Percentiles rank a stretch among this genome's conserved stretches.
These are phyloP conservation scores for Monosporascus sp. DNA, from an alignment of 2,329 filamentous ascomycete genomes.

Conservation along the genomic window DNA sequence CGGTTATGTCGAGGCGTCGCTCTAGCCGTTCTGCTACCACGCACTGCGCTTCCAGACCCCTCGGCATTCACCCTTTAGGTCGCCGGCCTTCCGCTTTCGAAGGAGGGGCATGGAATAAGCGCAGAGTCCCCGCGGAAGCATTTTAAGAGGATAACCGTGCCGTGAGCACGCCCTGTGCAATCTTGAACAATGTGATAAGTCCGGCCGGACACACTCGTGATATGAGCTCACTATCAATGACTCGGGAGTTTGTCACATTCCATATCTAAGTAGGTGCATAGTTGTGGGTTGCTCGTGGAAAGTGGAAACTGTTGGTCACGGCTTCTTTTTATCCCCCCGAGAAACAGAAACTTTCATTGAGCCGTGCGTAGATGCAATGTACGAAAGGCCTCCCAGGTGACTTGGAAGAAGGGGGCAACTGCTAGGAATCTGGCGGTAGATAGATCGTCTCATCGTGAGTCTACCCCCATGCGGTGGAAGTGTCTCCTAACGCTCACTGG, in stretches of 20 bases:
- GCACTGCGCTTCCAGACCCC: not conserved
- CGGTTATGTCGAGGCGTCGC: not conserved
- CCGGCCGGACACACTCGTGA: not conserved
- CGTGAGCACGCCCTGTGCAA: too few species aligned
- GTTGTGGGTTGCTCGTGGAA: too few species aligned
- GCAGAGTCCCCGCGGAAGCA: not conserved
- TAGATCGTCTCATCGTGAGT: not conserved
- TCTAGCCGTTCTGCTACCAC: not conserved
- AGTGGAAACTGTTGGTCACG: too few species aligned
- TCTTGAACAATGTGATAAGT: not conserved
- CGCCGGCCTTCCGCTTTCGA: not conserved
- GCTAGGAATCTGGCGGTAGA: not conserved
- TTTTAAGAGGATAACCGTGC: not conserved
- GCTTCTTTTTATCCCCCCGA: too few species aligned
- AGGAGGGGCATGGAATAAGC: not conserved
- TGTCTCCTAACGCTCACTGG: too few species aligned
- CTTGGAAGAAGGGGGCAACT: not conserved
- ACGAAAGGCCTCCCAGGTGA: not conserved
- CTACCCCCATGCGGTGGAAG: not conserved
- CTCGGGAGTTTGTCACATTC: not conserved
- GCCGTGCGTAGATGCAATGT: not conserved
- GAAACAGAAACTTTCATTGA: not conserved
- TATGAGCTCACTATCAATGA: not conserved
- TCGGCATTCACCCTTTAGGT: not conserved
- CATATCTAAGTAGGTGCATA: too few species aligned